Evolutionary conservation across 441 rosid species (phyloP).

Genomic region (Raphanus hybrid): DNA sequence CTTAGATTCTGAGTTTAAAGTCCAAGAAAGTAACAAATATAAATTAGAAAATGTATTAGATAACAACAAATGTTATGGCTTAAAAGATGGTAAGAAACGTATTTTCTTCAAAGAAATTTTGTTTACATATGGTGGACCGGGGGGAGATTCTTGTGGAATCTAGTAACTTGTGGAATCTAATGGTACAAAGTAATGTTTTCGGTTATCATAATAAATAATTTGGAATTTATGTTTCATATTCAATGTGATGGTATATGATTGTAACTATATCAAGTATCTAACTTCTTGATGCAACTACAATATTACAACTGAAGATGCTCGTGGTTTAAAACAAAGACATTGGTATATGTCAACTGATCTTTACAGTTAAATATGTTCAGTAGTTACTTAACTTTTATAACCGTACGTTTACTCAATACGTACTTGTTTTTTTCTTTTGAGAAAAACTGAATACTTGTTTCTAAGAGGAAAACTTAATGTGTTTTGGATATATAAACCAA

Average conservation of each 20-base stretch:
- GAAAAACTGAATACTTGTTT: not conserved
- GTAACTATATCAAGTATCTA: not conserved
- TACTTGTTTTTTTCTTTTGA: not conserved
- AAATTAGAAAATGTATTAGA: conserved; percentile 8
- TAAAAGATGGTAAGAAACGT: not conserved
- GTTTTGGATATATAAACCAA: too few species aligned
- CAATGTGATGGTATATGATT: not conserved
- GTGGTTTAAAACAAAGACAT: too few species aligned
- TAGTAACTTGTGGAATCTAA: conserved; percentile 2
- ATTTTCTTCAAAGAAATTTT: not conserved
- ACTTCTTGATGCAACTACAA: too few species aligned
- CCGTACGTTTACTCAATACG: too few species aligned
- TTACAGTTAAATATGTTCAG: too few species aligned
- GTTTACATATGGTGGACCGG: conserved; percentile 24
- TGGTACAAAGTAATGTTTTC: not conserved
- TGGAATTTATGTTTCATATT: not conserved
- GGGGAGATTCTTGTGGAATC: conserved; percentile 25
- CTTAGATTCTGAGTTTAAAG: not conserved
- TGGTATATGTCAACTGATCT: too few species aligned
- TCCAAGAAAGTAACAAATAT: not conserved
- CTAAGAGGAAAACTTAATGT: too few species aligned
- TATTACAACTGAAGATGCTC: too few species aligned
- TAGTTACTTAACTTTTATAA: too few species aligned
- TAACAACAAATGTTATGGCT: conserved; percentile 12
- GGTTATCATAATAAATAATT: not conserved